Percentiles rank a stretch among this genome's conserved stretches.
Conservation (phyloP, 371 early-diverging fungal genomes). For the Capillidium rhysosporum region DNA sequence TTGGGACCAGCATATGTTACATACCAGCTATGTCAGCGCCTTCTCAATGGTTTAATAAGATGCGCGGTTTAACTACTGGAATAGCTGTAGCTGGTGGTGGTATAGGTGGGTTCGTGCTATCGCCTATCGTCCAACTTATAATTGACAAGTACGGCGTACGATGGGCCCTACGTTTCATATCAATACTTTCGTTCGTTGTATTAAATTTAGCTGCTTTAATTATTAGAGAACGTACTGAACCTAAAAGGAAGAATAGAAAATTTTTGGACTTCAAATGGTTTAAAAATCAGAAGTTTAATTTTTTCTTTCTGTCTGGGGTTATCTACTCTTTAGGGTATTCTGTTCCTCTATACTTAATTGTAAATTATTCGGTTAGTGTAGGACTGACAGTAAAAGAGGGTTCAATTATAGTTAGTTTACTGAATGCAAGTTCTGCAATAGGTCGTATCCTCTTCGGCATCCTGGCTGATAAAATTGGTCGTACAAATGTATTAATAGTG, state of each 20-base stretch:
- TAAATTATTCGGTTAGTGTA: conserved; percentile 5
- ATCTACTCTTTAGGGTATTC: conserved; percentile 13
- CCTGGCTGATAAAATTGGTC: conserved; percentile 37
- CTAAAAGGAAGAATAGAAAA: background rate
- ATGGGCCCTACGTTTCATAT: conserved; percentile 40
- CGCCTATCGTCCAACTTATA: conserved; percentile 34
- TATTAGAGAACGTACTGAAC: background rate
- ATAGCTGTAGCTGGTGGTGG: conserved; percentile 58
- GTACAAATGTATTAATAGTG: conserved; percentile 24
- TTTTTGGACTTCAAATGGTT: conserved; percentile 12
- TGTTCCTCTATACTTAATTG: conserved; percentile 2
- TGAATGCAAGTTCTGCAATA: conserved; percentile 31
- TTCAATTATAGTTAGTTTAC: conserved; percentile 24
- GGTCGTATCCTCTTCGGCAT: conserved; percentile 43
- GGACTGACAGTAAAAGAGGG: conserved; percentile 15
- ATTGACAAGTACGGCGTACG: conserved; percentile 28
- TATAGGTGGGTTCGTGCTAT: conserved; percentile 53
- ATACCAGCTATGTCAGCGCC: conserved; percentile 34
- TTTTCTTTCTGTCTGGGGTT: conserved; percentile 8
- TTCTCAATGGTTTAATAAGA: conserved; percentile 50
- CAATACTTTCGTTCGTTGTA: conserved; percentile 25
- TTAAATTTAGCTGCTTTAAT: conserved; percentile 12
- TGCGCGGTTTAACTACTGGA: conserved; percentile 53
- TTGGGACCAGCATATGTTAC: conserved; percentile 29
- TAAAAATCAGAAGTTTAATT: conserved; percentile 10